Base-by-base conservation (phyloP, 495 filamentous ascomycete species). In the Hypoxylon perforatum region DNA sequence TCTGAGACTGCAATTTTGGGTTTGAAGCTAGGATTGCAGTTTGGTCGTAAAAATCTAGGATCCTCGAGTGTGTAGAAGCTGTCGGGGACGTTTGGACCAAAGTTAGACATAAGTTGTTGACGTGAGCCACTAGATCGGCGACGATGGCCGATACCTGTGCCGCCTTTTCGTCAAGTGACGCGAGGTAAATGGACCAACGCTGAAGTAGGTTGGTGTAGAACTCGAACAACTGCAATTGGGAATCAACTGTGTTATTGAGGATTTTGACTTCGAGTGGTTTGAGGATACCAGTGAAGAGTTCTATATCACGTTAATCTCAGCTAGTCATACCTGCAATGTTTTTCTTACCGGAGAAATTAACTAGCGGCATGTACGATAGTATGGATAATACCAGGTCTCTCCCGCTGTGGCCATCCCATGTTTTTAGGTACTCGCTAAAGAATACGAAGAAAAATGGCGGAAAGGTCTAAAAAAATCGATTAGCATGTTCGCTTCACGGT, bases 151-250 rank as follows among this genome's bases (percentile, higher is more conserved):
- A 57, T 5, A 74, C 71, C 6, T 72, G 62, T 0, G 60, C 4
- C 11, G 65, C 61, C n/a, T 63, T 65, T n/a, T 69, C n/a, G 0
- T 71, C 69, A 3, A 68, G 57, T 0, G 77, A 72, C n/a, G 73
- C 71, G 22, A 82, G 61, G 17, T 62, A 71, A 38, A 86, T 69
- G 5, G 85, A 84, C 92, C 92, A 96, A 71, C 86, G 84, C 0
- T 78, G 81, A 44, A 94, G 84, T 21, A 97, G 79, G n/a, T 66
- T 72, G 4, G 87, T 88, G 76, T 94, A 95, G 67, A 93, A 91
- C 12, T 76, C 79, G 8, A 96, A 78, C 4, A 96, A 78, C 11
- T 75, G 75, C 4, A 81, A 63, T 71, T 86, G 84, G 1, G 86
- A 86, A 21, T 72, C 57, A 5, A 81, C 44, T 1, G 77, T 83